Conservation (phyloP, 2,329 filamentous ascomycete species). For the Curvularia hawaiiensis region DNA sequence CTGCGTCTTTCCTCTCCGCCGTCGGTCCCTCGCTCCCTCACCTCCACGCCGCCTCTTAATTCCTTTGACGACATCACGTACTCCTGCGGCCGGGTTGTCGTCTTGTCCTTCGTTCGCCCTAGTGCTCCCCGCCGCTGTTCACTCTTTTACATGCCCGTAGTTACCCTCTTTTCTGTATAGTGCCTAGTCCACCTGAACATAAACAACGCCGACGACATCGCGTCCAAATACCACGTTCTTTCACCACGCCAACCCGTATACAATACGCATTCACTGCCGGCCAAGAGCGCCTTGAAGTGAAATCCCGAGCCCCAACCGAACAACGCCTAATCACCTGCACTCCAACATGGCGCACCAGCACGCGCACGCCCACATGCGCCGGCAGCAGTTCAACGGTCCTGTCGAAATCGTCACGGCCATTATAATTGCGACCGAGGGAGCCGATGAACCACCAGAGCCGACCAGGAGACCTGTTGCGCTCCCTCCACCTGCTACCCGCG, state of each 20-base stretch:
- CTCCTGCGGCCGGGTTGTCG: constrained; percentile 47
- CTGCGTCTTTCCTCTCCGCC: constrained; percentile 15
- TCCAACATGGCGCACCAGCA: constrained; percentile 34
- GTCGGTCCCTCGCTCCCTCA: constrained; percentile 16
- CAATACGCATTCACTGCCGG: constrained; percentile 24
- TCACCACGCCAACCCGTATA: constrained; percentile 30
- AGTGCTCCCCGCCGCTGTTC: constrained; percentile 43
- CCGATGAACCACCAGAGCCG: constrained; percentile 56
- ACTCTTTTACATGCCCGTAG: constrained; percentile 34
- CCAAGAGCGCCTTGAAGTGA: constrained; percentile 27
- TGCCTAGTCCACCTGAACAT: constrained; percentile 30
- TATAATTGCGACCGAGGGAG: constrained; percentile 58
- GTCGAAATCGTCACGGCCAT: constrained; percentile 41
- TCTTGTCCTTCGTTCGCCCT: constrained; percentile 47
- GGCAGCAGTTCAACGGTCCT: constrained; percentile 28
- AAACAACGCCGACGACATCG: constrained; percentile 27
- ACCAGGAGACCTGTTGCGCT: constrained; percentile 16
- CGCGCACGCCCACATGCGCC: constrained; percentile 35
- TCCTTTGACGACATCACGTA: constrained; percentile 23
- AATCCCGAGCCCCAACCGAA: neutral
- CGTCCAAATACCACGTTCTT: constrained; percentile 36
- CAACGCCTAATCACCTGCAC: constrained; percentile 4
- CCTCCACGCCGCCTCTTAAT: constrained; percentile 25
- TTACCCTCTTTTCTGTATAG: constrained; percentile 43
- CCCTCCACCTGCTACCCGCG: constrained; percentile 28